A percentile compares a stretch with the other conserved stretches of the same genome.
These are phyloP conservation scores for Elasticomyces elasticus DNA, from an alignment of 495 filamentous ascomycete species.

Conservation along the genomic window DNA sequence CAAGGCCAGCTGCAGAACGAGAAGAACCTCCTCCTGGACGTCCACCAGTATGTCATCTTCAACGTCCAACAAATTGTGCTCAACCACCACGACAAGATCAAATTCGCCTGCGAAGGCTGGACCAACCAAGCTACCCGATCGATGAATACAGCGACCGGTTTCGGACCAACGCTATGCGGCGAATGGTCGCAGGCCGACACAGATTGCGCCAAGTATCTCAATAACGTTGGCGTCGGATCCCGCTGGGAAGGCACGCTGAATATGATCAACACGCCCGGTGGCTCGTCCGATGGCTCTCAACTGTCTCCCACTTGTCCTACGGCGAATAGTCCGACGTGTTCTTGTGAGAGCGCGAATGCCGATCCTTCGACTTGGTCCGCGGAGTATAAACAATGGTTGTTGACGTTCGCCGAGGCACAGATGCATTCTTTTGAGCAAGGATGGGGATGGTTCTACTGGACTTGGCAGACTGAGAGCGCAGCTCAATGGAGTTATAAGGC, in stretches of 20 bases:
- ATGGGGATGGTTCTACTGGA: conserved; percentile 99
- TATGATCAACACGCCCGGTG: conserved; percentile 40
- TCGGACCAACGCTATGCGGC: conserved; percentile 92
- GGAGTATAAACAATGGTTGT: conserved; percentile 75
- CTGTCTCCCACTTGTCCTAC: conserved; percentile 63
- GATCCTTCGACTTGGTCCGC: conserved; percentile 55
- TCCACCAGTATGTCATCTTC: conserved; percentile 72
- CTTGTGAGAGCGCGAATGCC: conserved; percentile 66
- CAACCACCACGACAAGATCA: conserved; percentile 54
- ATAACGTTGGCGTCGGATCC: conserved; percentile 78
- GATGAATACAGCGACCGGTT: conserved; percentile 65
- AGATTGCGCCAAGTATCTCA: conserved; percentile 80
- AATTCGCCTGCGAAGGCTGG: conserved; percentile 83
- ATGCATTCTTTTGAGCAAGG: conserved; percentile 84
- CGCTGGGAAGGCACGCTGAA: conserved; percentile 80
- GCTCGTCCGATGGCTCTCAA: conserved; percentile 36
- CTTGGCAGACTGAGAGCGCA: conserved; percentile 68
- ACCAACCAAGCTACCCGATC: conserved; percentile 60
- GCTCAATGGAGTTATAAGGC: conserved; percentile 91
- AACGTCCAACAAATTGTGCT: conserved; percentile 48
- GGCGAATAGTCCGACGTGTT: conserved; percentile 44
- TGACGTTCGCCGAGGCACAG: conserved; percentile 87
- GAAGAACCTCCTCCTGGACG: conserved; percentile 57
- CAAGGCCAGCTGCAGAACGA: conserved; percentile 32
- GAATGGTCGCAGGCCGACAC: conserved; percentile 99